Conservation (phyloP, 495 filamentous ascomycete species). For the Cenococcum geophilum region DNA sequence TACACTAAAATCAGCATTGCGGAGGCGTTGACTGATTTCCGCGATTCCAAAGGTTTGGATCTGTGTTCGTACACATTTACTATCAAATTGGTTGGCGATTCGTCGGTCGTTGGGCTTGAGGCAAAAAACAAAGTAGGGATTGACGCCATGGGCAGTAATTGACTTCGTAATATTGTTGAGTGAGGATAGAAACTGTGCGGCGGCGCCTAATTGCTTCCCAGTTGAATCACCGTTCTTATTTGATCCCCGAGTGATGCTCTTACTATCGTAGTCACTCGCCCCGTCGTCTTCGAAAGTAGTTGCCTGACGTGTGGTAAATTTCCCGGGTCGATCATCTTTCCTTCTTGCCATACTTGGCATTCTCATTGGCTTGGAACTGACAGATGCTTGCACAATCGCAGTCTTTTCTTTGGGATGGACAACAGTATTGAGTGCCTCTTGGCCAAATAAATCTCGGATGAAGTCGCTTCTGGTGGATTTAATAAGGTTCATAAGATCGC, state of each 20-base stretch:
- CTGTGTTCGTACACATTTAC: slow-evolving; percentile 92
- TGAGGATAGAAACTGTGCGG: slow-evolving; percentile 83
- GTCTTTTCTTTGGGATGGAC: slow-evolving; percentile 84
- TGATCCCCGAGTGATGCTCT: slow-evolving; percentile 30
- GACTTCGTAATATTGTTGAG: slow-evolving; percentile 84
- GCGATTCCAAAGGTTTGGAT: slow-evolving; percentile 94
- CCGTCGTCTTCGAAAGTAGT: slow-evolving; percentile 45
- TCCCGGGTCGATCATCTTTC: slow-evolving; percentile 50
- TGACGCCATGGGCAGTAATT: slow-evolving; percentile 70
- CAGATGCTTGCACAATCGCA: slow-evolving; percentile 91
- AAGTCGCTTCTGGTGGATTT: slow-evolving; percentile 81
- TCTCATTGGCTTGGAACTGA: slow-evolving; percentile 87
- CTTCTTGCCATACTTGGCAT: slow-evolving; percentile 87
- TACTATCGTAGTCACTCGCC: slow-evolving; percentile 48
- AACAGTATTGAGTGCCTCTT: slow-evolving; percentile 83
- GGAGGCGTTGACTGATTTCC: slow-evolving; percentile 86
- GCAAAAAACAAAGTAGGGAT: slow-evolving; percentile 94
- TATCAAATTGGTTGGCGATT: slow-evolving; percentile 98
- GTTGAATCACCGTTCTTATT: slow-evolving; percentile 3
- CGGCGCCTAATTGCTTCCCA: slow-evolving; percentile 66
- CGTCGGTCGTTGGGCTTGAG: slow-evolving; percentile 95
- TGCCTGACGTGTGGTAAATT: slow-evolving; percentile 35
- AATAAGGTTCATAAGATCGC: slow-evolving; percentile 93
- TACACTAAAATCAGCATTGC: slow-evolving; percentile 89
- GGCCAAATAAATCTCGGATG: slow-evolving; percentile 81